Evolutionary conservation across 257 asterid species (phyloP), one percentile per base, ranked within the genome.

Genomic region (Salvia splendens): DNA sequence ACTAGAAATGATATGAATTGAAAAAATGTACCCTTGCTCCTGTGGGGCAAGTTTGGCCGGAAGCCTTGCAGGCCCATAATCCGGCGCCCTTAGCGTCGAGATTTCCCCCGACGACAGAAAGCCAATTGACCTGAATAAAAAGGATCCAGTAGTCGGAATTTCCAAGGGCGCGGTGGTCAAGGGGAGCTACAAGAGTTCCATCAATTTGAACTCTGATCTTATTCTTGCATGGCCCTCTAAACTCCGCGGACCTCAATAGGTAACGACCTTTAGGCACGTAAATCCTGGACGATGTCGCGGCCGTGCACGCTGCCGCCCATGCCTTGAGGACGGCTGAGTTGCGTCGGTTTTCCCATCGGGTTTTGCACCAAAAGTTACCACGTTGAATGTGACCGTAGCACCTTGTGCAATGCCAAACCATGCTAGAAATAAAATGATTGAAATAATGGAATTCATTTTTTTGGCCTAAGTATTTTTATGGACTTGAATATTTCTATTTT

Each of bases 161-260:
- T 1, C 82, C 88, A 1, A 77, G 48, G 9, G 49, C 78, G 6
- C 71, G 60, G 43, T 87, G 76, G 60, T 87, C 82, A 5, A 6
- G 3, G 0, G 92, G 88, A n/a, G 92, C 90, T 8, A 85, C 73
- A 1, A 87, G 79, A 10, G 83, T 87, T 12, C 95, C 92, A 38
- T 75, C 83, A 8, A 85, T 83, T 50, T 42, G 71, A 3, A 87
- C 74, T 2, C 49, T 74, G 32, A 87, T 80, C 43, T 64, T 56
- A 20, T 53, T 79, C 36, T 65, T 79, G 81, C 92, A 87, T 12
- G 92, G 92, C 9, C 92, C 95, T 60, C 75, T 79, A 45, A 88
- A 87, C 3, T 68, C 75, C 0, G 68, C 84, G 1, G 74, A 69
- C 41, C 71, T 73, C 8, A 81, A 50, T 8, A 20, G 30, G 51